These are phyloP conservation scores for Aphanomyces invadans DNA, from an alignment of 352 stramenopile genomes.

Conservation along the genomic window DNA sequence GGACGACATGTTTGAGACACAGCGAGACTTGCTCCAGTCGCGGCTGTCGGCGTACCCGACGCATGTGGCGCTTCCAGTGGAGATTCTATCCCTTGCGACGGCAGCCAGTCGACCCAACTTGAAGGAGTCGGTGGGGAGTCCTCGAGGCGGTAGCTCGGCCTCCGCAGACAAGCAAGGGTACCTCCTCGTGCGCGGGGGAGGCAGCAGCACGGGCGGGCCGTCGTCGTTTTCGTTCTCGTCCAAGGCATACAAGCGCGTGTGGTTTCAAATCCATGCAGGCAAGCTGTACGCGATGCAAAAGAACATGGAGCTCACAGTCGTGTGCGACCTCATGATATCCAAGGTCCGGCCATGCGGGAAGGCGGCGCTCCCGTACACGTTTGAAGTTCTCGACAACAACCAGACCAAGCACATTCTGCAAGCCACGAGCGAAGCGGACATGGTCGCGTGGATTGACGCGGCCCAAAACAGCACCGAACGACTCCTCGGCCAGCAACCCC, in stretches of 20 bases:
- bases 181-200: conserved; percentile 77
- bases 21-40: conserved; percentile 54
- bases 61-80: conserved; percentile 42
- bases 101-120: conserved; percentile 39
- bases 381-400: conserved; percentile 79
- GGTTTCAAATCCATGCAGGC: conserved; percentile 81
- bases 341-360: conserved; percentile 53
- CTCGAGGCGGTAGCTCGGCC: conserved; percentile 5
- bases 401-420: conserved; percentile 72
- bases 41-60: conserved; percentile 37
- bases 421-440: conserved; percentile 59
- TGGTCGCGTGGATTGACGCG: conserved; percentile 76
- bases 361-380: conserved; percentile 56
- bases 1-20: conserved; percentile 62
- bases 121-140: conserved; percentile 22
- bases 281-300: conserved; percentile 81
- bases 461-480: conserved; percentile 70
- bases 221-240: conserved; percentile 62
- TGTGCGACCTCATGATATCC: conserved; percentile 77
- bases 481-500: conserved; percentile 74
- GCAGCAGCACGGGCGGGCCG: too few species aligned
- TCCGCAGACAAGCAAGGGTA: conserved; percentile 63
- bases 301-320: conserved; percentile 62
- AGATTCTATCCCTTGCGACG: conserved; percentile 69
- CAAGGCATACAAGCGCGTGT: conserved; percentile 76